Percentiles rank a stretch among this genome's conserved stretches.
Evolutionary conservation across 768 basidiomycete genomes (phyloP).

Genomic region (Pulveroboletus sp.): DNA sequence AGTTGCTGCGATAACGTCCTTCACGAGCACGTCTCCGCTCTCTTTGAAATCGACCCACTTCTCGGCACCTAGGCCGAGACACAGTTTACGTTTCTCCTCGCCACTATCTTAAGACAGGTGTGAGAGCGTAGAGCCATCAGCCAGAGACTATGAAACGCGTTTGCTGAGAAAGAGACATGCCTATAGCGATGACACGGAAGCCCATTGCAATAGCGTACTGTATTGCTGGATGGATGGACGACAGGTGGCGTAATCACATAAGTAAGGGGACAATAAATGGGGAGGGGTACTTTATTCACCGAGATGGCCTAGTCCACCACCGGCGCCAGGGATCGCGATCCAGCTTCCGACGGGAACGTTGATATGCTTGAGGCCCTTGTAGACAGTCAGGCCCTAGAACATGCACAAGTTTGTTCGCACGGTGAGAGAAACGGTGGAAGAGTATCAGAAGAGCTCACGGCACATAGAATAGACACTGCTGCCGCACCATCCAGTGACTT

Average conservation of each 20-base stretch:
- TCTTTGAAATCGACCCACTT: conserved; percentile 45
- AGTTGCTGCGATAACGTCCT: conserved; percentile 33
- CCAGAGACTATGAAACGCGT: too few relatives aligned
- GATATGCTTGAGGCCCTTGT: conserved; percentile 40
- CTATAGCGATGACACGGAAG: conserved; percentile 43
- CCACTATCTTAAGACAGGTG: conserved; percentile 35
- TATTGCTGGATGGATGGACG: conserved; percentile 26
- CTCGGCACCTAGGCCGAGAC: conserved; percentile 37
- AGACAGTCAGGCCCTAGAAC: conserved; percentile 39
- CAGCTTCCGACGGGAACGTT: conserved; percentile 34
- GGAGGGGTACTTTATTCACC: conserved; percentile 6
- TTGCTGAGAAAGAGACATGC: conserved; percentile 9
- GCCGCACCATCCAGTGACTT: conserved; percentile 34
- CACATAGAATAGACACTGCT: conserved; percentile 44
- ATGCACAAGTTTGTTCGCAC: neutral
- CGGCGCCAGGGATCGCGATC: conserved; percentile 39
- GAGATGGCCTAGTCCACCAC: conserved; percentile 41
- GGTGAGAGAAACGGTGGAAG: neutral
- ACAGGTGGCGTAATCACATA: neutral
- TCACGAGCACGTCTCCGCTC: conserved; percentile 34
- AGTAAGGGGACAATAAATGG: neutral
- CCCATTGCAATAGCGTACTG: conserved; percentile 45
- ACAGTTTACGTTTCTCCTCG: conserved; percentile 36
- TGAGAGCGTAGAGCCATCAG: neutral
- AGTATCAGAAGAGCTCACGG: conserved; percentile 19